phyloP scores from a whole-genome alignment of 495 filamentous ascomycete genomes.

The Terfezia boudieri region DNA sequence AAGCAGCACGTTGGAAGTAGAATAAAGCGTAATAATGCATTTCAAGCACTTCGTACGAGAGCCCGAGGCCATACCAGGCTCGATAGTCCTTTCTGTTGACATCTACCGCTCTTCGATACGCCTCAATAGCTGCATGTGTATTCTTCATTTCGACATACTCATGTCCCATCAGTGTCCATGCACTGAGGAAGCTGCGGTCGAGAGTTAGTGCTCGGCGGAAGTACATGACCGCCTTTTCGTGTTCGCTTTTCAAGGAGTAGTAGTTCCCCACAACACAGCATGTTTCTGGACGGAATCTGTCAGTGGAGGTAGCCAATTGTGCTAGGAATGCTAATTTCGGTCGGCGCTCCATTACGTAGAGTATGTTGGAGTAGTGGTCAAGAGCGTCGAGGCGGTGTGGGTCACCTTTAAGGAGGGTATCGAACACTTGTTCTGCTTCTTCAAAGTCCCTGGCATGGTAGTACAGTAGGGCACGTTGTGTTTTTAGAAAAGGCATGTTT shows the following conservation, averaged over 20 bases:
- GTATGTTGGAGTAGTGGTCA: conserved; percentile 89
- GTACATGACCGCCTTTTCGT: conserved; percentile 96
- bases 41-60: conserved; percentile 92
- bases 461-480: conserved; percentile 63
- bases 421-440: conserved; percentile 66
- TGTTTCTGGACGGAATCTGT: conserved; percentile 92
- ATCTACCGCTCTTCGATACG: conserved; percentile 87
- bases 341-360: conserved; percentile 72
- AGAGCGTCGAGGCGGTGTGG: conserved; percentile 77
- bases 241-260: conserved; percentile 75
- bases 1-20: conserved; percentile 92
- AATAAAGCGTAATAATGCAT: conserved; percentile 93
- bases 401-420: conserved; percentile 49
- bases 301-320: conserved; percentile 65
- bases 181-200: conserved; percentile 74
- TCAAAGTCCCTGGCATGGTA: conserved; percentile 93
- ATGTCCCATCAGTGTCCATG: conserved; percentile 98
- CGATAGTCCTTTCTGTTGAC: conserved; percentile 93
- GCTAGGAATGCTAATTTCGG: conserved; percentile 84
- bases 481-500: conserved; percentile 63
- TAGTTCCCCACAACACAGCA: conserved; percentile 96
- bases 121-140: conserved; percentile 94
- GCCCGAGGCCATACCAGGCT: conserved; percentile 93
- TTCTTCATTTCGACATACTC: conserved; percentile 99
- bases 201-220: conserved; percentile 91